Base-by-base conservation (phyloP, 768 basidiomycete species). In the Antrodiella citrinella region DNA sequence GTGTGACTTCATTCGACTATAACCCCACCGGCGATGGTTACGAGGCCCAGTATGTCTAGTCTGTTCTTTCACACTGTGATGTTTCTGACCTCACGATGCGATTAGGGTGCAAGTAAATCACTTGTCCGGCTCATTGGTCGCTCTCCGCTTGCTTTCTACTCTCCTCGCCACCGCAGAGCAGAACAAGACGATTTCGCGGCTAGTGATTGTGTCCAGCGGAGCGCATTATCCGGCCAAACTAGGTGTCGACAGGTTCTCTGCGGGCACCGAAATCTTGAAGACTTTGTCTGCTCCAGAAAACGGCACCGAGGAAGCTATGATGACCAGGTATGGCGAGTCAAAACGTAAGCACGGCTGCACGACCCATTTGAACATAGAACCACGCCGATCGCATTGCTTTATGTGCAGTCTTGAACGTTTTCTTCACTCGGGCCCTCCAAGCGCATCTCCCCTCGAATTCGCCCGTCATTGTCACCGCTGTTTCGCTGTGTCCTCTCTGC, bases 51-150 rank as follows among this genome's bases (percentile, higher is more conserved):
- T 65, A 48, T 26, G 64, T 13, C 15, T 21, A 4, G 10, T 10
- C 4, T 35, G 19, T 21, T 38, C 3, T 11, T 26, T 30, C 15
- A 7, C 30, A 35, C 30, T 35, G 30, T 7, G 7, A 4, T 11
- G 7, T 25, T 9, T 18, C 23, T 10, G 18, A 19, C 18, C 26
- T 15, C 20, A 3, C 20, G 25, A 22, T 20, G 12, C 12, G 43
- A 10, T 21, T 12, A 80, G 77, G 11, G 49, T 77, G 0, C 76
- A 79, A 53, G 69, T 75, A 30, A 78, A 78, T 55, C 53, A 67
- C 55, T 58, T 80, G 4, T 62, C 72, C 0, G 66, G 64, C 4
- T 60, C 68, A 7, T 61, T 77, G 0, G 62, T 77, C 5, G 59
- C 66, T 0, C 52, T 78, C 2, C 65, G 67, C 2, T 61, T 78